A percentile compares a stretch with the other conserved stretches of the same genome.
Conservation (phyloP, 73 alveolate species). For the Paramecium sonneborni region DNA sequence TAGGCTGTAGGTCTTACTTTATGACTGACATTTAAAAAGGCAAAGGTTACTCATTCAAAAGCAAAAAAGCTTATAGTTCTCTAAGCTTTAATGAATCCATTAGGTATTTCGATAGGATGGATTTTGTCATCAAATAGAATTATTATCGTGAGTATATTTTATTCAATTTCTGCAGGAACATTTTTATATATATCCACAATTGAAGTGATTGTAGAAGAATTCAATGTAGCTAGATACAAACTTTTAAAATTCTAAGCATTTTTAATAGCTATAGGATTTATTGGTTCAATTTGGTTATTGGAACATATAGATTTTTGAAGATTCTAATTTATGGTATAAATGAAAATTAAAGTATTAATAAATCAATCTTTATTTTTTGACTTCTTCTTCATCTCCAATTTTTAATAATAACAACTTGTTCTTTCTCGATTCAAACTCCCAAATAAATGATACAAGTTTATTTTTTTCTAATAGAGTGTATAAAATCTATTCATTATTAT, state of each 20-base stretch:
- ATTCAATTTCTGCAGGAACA: constrained; percentile 85
- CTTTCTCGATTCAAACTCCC: no score
- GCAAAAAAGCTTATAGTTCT: constrained; percentile 68
- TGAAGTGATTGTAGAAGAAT: constrained; percentile 90
- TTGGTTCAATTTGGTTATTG: constrained; percentile 58
- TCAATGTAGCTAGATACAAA: constrained; percentile 80
- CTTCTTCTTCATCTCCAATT: no score
- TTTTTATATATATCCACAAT: constrained; percentile 85
- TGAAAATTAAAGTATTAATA: no score
- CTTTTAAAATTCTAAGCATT: constrained; percentile 73
- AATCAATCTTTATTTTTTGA: no score
- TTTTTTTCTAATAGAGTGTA: no score
- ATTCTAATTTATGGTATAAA: background rate
- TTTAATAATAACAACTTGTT: no score
- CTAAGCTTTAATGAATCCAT: constrained; percentile 79
- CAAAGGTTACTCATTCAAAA: background rate
- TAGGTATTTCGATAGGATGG: constrained; percentile 83
- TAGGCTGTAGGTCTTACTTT: constrained; percentile 68
- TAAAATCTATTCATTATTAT: no score
- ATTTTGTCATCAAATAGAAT: constrained; percentile 71
- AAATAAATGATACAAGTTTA: no score
- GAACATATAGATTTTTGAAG: constrained; percentile 46
- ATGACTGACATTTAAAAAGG: constrained; percentile 53
- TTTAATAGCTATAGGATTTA: constrained; percentile 70
- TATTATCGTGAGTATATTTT: constrained; percentile 76